phyloP scores from a whole-genome alignment of 2,329 filamentous ascomycete species.

The Fusarium pininemorale region DNA sequence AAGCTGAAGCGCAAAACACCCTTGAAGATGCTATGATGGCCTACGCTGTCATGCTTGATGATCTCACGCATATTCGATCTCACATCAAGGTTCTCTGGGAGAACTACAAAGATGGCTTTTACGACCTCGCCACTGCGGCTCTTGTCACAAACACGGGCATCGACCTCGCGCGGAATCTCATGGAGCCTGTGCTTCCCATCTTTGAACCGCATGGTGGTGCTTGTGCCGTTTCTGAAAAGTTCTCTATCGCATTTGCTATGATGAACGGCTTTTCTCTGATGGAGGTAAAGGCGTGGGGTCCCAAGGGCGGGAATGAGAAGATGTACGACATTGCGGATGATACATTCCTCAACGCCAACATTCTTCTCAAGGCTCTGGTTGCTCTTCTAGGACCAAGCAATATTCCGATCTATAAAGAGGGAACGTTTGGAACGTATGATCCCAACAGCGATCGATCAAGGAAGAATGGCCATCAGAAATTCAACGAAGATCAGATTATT shows the following conservation, averaged over 20 bases:
- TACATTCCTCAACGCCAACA: neutral
- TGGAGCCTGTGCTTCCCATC: neutral
- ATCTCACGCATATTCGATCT: constrained; percentile 12
- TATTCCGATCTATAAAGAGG: neutral
- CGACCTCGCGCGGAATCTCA: neutral
- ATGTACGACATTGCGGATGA: neutral
- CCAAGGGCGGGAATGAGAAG: neutral
- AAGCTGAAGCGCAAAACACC: constrained; percentile 41
- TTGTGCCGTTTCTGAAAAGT: neutral
- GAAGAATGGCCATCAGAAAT: neutral
- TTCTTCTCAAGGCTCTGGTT: neutral
- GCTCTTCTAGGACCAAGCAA: neutral
- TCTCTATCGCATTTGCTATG: neutral
- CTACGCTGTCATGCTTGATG: constrained; percentile 41
- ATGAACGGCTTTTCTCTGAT: neutral
- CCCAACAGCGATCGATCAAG: neutral
- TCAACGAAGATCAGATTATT: neutral
- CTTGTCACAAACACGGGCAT: neutral
- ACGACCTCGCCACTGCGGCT: neutral
- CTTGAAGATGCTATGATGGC: constrained; percentile 44
- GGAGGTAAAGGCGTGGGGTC: neutral
- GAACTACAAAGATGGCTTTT: neutral
- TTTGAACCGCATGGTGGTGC: neutral
- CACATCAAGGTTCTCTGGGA: neutral
- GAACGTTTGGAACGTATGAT: neutral